Evolutionary conservation across 345 rosid species (phyloP).

Genomic region (Boechera stricta): DNA sequence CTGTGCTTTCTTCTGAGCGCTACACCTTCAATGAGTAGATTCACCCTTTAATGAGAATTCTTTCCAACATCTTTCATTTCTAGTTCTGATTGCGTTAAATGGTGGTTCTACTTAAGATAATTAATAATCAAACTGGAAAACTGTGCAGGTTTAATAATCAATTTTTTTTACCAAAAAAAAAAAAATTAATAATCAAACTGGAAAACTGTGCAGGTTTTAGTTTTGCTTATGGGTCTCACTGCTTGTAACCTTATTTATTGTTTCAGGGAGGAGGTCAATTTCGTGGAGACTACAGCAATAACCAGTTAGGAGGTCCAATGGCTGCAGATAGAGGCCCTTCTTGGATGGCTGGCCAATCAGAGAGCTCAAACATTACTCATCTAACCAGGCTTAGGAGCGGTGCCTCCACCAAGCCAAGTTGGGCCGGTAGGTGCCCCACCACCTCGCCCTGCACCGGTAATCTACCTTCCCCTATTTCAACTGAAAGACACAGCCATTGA

Average conservation of each 20-base stretch:
- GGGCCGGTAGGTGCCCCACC: slow-evolving; percentile 67
- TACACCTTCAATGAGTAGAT: slow-evolving; percentile 5
- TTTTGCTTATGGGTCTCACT: slow-evolving; percentile 21
- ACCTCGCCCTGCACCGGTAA: slow-evolving; percentile 69
- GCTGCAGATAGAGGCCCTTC: slow-evolving; percentile 76
- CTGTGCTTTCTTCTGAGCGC: background rate
- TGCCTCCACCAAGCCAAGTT: slow-evolving; percentile 65
- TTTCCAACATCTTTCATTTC: background rate
- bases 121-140: background rate
- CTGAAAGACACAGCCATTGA: slow-evolving; percentile 19
- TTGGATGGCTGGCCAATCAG: slow-evolving; percentile 79
- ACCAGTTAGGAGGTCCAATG: slow-evolving; percentile 60
- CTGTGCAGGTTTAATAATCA: too few relatives aligned
- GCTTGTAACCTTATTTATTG: slow-evolving; percentile 25
- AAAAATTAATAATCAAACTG: background rate
- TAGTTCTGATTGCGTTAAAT: too few relatives aligned
- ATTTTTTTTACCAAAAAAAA: too few relatives aligned
- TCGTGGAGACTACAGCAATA: slow-evolving; percentile 65
- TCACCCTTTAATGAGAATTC: slow-evolving; percentile 3
- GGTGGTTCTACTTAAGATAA: slow-evolving; percentile 12
- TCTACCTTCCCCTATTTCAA: slow-evolving; percentile 5
- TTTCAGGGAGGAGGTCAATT: slow-evolving; percentile 73
- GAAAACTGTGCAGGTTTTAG: background rate
- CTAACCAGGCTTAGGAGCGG: slow-evolving; percentile 57
- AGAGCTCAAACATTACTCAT: slow-evolving; percentile 57